Evolutionary conservation across 768 basidiomycete genomes (phyloP).

Genomic region (Serendipita sp.): DNA sequence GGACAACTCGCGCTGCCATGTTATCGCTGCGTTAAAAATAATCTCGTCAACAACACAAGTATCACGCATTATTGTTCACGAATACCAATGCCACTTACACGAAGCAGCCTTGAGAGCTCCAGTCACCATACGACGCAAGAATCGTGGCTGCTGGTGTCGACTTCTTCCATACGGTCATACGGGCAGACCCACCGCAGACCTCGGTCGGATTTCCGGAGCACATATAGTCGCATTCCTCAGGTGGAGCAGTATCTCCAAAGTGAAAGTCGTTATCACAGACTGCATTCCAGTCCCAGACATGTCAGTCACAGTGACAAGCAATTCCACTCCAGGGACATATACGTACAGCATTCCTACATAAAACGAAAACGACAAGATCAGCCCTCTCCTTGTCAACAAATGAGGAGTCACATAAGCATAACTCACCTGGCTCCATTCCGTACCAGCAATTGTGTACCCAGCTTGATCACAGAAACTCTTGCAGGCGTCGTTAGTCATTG

Average conservation of each 20-base stretch:
- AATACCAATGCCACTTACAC: not conserved
- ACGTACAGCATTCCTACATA: not conserved
- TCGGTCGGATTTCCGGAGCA: conserved; percentile 7
- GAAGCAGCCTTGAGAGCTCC: not conserved
- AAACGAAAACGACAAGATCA: too few relatives aligned
- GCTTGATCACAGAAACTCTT: not conserved
- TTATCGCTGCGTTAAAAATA: not conserved
- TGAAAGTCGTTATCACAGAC: not conserved
- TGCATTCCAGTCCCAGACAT: not conserved
- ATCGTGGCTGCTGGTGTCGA: too few relatives aligned
- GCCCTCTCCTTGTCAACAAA: not conserved
- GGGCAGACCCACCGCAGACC: conserved; percentile 4
- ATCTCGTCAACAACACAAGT: too few relatives aligned
- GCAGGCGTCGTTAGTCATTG: conserved; percentile 4
- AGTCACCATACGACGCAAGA: not conserved
- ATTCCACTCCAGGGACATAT: not conserved
- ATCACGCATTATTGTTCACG: too few relatives aligned
- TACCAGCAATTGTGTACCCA: not conserved
- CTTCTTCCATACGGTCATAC: not conserved
- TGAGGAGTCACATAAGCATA: not conserved
- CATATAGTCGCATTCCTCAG: conserved; percentile 2
- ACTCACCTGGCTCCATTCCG: conserved; percentile 2
- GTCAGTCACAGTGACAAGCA: not conserved
- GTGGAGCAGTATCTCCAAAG: not conserved
- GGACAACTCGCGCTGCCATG: not conserved